These are phyloP conservation scores for Aspergillus sparsus DNA, from an alignment of 495 filamentous ascomycete genomes.

Conservation along the genomic window DNA sequence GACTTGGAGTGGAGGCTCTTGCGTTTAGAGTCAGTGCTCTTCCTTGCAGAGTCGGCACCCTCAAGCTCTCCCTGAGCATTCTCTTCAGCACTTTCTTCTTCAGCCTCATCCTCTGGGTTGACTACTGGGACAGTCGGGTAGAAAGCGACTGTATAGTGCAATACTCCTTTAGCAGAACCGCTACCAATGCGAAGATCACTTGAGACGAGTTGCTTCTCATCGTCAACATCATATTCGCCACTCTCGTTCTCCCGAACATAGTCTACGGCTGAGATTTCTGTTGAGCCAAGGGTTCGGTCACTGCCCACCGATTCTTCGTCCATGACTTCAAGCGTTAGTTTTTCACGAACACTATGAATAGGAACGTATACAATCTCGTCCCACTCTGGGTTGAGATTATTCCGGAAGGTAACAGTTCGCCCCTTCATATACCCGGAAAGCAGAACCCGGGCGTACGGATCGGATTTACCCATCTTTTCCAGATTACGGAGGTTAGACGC, in stretches of 20 bases:
- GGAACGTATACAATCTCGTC: conserved; percentile 96
- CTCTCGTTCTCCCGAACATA: conserved; percentile 75
- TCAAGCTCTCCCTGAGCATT: conserved; percentile 40
- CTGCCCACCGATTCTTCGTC: conserved; percentile 86
- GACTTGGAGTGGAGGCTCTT: conserved; percentile 38
- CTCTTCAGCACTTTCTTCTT: conserved; percentile 54
- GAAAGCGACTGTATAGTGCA: conserved; percentile 86
- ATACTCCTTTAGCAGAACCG: conserved; percentile 70
- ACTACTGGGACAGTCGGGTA: conserved; percentile 84
- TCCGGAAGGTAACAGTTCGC: conserved; percentile 92
- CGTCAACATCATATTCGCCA: conserved; percentile 80
- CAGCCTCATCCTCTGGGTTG: conserved; percentile 90
- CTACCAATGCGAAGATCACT: conserved; percentile 66
- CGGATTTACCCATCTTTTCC: conserved; percentile 94
- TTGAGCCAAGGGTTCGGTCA: conserved; percentile 79
- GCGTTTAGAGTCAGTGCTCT: conserved; percentile 38
- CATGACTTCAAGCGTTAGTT: conserved; percentile 89
- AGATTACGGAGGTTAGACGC: conserved; percentile 84
- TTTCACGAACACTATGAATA: conserved; percentile 83
- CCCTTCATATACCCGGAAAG: conserved; percentile 87
- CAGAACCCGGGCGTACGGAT: conserved; percentile 87
- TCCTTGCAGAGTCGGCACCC: conserved; percentile 32
- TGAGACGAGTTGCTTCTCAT: conserved; percentile 64
- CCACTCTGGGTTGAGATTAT: conserved; percentile 93
- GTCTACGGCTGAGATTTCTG: conserved; percentile 74